phyloP scores from a whole-genome alignment of 1,284 basidiomycete species.

The Cutaneotrichosporon cyanovorans region DNA sequence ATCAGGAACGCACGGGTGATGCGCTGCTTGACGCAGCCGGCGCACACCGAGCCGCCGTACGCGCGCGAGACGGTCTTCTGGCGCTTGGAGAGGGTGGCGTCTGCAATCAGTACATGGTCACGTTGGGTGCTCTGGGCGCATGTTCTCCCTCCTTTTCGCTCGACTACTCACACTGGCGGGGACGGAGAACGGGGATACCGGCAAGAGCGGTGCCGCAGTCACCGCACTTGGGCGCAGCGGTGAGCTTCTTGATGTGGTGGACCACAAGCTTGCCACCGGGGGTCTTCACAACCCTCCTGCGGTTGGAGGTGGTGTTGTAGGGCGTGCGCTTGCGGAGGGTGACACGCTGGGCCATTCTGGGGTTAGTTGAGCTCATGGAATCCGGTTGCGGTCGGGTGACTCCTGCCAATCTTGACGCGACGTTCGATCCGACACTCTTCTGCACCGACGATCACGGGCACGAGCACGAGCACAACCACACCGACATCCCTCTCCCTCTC shows the following conservation, averaged over 20 bases:
- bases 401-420: too few relatives aligned
- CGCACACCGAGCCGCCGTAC: conserved; percentile 92
- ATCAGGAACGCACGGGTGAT: conserved; percentile 98
- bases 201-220: conserved; percentile 87
- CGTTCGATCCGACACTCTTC: too few relatives aligned
- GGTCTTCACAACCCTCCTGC: conserved; percentile 92
- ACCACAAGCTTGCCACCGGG: conserved; percentile 54
- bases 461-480: neutral
- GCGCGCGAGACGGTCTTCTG: conserved; percentile 88
- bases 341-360: conserved; percentile 92
- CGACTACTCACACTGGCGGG: conserved; percentile 57
- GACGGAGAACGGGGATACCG: conserved; percentile 88
- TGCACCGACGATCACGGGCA: neutral
- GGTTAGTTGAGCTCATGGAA: conserved; percentile 5
- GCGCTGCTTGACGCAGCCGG: conserved; percentile 82
- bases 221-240: conserved; percentile 83
- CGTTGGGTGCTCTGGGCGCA: too few relatives aligned
- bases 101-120: conserved; percentile 12
- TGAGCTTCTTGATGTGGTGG: conserved; percentile 49
- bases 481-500: neutral
- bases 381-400: too few relatives aligned
- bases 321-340: conserved; percentile 97
- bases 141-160: too few relatives aligned
- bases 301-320: conserved; percentile 98
- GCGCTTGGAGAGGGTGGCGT: conserved; percentile 89